Evolutionary conservation across 1,284 basidiomycete species (phyloP).

Genomic region (Naganishia sp.): DNA sequence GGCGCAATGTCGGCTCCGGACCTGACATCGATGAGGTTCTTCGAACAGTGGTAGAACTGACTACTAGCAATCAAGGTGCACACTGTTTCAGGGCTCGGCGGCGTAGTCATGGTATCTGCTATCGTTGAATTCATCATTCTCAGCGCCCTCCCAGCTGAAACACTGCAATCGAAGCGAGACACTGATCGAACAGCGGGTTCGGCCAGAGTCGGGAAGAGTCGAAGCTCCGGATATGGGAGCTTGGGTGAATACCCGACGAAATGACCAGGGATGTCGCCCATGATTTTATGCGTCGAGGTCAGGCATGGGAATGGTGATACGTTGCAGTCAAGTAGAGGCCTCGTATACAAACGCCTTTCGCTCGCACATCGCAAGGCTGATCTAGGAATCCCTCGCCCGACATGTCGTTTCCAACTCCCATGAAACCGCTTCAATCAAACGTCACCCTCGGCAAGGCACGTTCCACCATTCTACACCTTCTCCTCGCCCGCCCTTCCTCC

Average conservation of each 20-base stretch:
- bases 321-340: too few relatives aligned
- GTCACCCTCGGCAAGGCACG: constrained; percentile 1
- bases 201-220: neutral
- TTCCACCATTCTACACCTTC: constrained; percentile 26
- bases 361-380: neutral
- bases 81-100: too few relatives aligned
- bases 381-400: neutral
- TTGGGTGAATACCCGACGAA: constrained; percentile 1
- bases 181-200: neutral
- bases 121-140: neutral
- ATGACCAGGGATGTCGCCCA: too few relatives aligned
- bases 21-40: neutral
- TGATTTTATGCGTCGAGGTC: too few relatives aligned
- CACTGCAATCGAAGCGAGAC: neutral
- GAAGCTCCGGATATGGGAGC: neutral
- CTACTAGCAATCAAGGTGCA: too few relatives aligned
- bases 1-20: too few relatives aligned
- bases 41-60: too few relatives aligned
- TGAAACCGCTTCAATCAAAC: constrained; percentile 7
- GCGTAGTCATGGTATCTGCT: neutral
- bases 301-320: too few relatives aligned
- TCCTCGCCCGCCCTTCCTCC: constrained; percentile 24
- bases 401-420: constrained; percentile 5
- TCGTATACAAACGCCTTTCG: neutral
- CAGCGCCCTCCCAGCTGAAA: too few relatives aligned